phyloP scores from a whole-genome alignment of 2,329 filamentous ascomycete species.

The Aspergillus sp. region DNA sequence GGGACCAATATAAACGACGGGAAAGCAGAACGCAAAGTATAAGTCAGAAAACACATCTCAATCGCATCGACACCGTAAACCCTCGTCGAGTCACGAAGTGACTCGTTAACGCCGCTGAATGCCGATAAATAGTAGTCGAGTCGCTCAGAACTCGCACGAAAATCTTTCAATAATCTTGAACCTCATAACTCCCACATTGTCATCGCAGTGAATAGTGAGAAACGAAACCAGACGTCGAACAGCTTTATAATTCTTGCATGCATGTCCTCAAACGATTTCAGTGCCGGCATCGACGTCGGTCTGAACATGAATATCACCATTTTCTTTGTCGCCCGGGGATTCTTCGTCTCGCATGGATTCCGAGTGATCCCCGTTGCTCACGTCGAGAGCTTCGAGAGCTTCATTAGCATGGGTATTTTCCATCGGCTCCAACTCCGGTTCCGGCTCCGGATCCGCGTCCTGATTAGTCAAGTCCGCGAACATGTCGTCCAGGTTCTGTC shows the following conservation, averaged over 20 bases:
- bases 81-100: conserved; percentile 13
- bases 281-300: conserved; percentile 6
- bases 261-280: conserved; percentile 6
- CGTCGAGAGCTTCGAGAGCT: conserved; percentile 43
- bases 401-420: conserved; percentile 48
- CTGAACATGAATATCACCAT: conserved; percentile 21
- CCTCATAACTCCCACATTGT: not conserved
- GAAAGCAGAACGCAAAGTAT: conserved; percentile 11
- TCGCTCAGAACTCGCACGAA: not conserved
- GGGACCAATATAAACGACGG: conserved; percentile 9
- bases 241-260: not conserved
- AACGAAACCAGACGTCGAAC: not conserved
- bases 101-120: conserved; percentile 11
- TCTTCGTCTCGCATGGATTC: conserved; percentile 26
- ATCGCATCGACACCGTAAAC: conserved; percentile 14
- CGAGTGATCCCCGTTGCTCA: conserved; percentile 34
- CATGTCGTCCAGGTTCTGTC: conserved; percentile 41
- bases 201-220: too few species aligned
- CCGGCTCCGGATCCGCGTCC: conserved; percentile 34
- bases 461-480: conserved; percentile 48
- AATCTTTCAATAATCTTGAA: not conserved
- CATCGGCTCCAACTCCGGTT: conserved; percentile 29
- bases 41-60: conserved; percentile 7
- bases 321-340: conserved; percentile 19
- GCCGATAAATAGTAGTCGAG: conserved; percentile 2